A percentile compares a stretch with the other conserved stretches of the same genome.
Evolutionary conservation across 306 rosid species (phyloP).

Genomic region (Cicer cuneatum): DNA sequence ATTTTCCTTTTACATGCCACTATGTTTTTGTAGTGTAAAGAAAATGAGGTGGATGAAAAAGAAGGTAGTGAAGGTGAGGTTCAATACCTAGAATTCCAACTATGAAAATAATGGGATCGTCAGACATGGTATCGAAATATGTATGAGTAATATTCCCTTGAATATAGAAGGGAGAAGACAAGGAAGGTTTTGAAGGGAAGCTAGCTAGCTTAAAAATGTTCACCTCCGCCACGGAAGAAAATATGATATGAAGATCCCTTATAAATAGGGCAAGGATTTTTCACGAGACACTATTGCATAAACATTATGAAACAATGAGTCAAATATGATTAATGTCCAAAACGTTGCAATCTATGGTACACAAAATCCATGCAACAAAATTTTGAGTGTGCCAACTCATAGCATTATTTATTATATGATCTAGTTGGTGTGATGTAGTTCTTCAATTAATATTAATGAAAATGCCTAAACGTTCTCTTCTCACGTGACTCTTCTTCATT

Average conservation of each 20-base stretch:
- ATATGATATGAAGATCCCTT: slow-evolving; percentile 27
- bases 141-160: slow-evolving; percentile 36
- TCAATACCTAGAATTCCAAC: slow-evolving; percentile 75
- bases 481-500: slow-evolving; percentile 54
- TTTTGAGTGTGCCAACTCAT: slow-evolving; percentile 52
- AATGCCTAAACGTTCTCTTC: slow-evolving; percentile 31
- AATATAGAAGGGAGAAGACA: slow-evolving; percentile 27
- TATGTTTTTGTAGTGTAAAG: neutral
- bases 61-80: neutral
- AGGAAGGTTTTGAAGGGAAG: slow-evolving; percentile 36
- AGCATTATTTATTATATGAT: slow-evolving; percentile 47
- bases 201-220: slow-evolving; percentile 27
- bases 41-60: neutral
- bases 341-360: slow-evolving; percentile 38
- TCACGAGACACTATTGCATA: neutral
- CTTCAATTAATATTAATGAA: slow-evolving; percentile 42
- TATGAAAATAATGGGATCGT: slow-evolving; percentile 49
- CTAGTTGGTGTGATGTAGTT: slow-evolving; percentile 56
- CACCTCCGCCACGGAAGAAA: slow-evolving; percentile 48
- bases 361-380: slow-evolving; percentile 46
- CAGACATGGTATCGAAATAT: slow-evolving; percentile 49
- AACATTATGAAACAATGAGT: neutral
- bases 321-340: slow-evolving; percentile 20
- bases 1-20: no score
- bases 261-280: slow-evolving; percentile 54